Base-by-base conservation (phyloP, 148 eudicot genomes). In the Cornus florida region DNA sequence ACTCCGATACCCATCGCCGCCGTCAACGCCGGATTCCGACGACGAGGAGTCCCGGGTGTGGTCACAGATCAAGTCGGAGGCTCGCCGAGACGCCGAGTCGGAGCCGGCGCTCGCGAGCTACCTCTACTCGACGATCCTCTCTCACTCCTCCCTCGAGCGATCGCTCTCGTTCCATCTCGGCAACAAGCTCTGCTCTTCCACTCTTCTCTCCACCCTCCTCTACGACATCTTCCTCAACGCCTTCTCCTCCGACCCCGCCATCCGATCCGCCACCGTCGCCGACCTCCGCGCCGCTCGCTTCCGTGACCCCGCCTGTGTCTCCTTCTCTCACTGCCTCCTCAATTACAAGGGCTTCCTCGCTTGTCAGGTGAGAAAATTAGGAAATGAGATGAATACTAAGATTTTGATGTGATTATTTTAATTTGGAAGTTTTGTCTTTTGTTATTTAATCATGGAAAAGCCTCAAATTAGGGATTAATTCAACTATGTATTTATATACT, bases 261-360 rank as follows among this genome's bases (percentile, higher is more conserved):
- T 92, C 39, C 84, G 86, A 35, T 72, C 89, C 62, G 91, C 97
- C 59, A 82, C 90, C 22, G 91, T 86, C 76, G 94, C 92, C 12
- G 97, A 92, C 67, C 80, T 92, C 10, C 88, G 87, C 41, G 97
- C 94, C 69, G 92, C 91, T 48, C 76, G 87, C 38, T 78, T 78
- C 64, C 88, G 97, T 22, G 93, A 92, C 71, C 96, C 96, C 0
- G 96, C 96, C 10, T 92, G 96, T 64, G 81, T 86, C 46, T 87
- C 93, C 22, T 90, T 80, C 80, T 87, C 91, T 20, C 97, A 92
- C 79, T 90, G 93, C 68, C 88, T 92, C 50, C 89, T 92, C 6
- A 92, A 90, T 82, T 90, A 90, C 83, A 92, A 92, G 76, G 94
- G 94, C 23, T 90, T 92, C n/a, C 81, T 92, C 10, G 97, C 97